Percentiles rank a stretch among this genome's conserved stretches.
phyloP scores from a whole-genome alignment of 352 stramenopile species.

The Phytophthora pini region DNA sequence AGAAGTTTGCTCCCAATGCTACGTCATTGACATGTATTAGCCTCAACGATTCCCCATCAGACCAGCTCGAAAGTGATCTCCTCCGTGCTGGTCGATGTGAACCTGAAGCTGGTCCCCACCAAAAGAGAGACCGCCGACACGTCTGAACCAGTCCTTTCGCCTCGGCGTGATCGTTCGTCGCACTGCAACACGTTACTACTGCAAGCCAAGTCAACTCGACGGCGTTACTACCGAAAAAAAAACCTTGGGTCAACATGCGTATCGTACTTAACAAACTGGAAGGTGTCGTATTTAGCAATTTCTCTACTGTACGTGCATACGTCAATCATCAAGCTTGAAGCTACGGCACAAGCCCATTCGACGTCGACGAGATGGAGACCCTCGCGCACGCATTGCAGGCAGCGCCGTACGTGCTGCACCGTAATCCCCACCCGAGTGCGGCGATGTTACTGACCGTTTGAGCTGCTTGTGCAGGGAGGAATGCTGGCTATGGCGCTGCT shows the following conservation, averaged over 20 bases:
- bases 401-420: conserved; percentile 47
- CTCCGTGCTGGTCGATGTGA: conserved; percentile 8
- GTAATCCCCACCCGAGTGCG: too few relatives aligned
- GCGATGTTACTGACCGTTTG: neutral
- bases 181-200: conserved; percentile 18
- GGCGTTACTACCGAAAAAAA: conserved; percentile 11
- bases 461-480: conserved; percentile 43
- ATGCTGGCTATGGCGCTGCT: conserved; percentile 82
- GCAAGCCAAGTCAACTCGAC: conserved; percentile 4
- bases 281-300: neutral
- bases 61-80: conserved; percentile 11
- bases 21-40: conserved; percentile 1
- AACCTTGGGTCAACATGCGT: neutral
- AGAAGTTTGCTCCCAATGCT: neutral
- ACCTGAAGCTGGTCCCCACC: conserved; percentile 11
- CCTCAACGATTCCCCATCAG: neutral
- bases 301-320: conserved; percentile 22
- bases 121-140: conserved; percentile 1
- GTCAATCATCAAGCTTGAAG: conserved; percentile 22
- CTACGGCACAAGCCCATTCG: conserved; percentile 4
- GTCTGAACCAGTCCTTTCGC: neutral
- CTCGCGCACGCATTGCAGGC: conserved; percentile 69
- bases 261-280: conserved; percentile 1
- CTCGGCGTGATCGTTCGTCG: conserved; percentile 5
- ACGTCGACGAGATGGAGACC: conserved; percentile 57